Evolutionary conservation across 306 rosid species (phyloP), one percentile per base, ranked within the genome.

Genomic region (Acacia crassicarpa): DNA sequence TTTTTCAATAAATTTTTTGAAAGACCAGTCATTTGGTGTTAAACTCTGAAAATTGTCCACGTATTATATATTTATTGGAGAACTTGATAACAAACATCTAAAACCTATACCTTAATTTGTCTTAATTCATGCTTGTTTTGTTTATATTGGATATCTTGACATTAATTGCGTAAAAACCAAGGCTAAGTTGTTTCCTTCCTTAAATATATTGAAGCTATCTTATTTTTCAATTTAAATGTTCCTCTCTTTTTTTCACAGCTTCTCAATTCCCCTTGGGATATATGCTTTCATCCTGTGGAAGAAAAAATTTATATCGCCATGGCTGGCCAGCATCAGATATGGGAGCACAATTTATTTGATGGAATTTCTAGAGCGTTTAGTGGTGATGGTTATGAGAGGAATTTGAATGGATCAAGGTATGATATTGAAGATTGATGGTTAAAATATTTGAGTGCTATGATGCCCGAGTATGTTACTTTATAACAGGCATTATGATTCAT

Each of bases 181-280:
- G 33, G 30, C 4, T 38, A 20, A 33, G 46, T 35, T 35, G 41
- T 11, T 15, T 19, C 71, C 23, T 67, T 67, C 45, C 23, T 67
- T 40, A 38, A 69, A 25, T 41, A 69, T 20, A 69, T 70, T 70
- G 38, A 44, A 70, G 38, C 56, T 8, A n/a, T 70, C 54, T 12
- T 44, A 43, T n/a, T 11, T 70, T 70, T 14, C 33, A 43, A 43
- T 43, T 68, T 43, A 0, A 13, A 81, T 78, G 74, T 56, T 45
- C 4, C 68, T 83, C 41, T 46, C n/a, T 82, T 9, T 22, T 12
- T 23, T 11, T 9, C 14, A 76, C 97, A 95, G 99, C 92, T 90
- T 80, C 98, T 95, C 81, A 95, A 95, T 90, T 95, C 99, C 76
- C 99, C 99, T 41, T 95, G 99, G 98, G 99, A 95, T 90, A 90